These are phyloP conservation scores for Globisporangium paddicum DNA, from an alignment of 352 stramenopile species.

Conservation along the genomic window DNA sequence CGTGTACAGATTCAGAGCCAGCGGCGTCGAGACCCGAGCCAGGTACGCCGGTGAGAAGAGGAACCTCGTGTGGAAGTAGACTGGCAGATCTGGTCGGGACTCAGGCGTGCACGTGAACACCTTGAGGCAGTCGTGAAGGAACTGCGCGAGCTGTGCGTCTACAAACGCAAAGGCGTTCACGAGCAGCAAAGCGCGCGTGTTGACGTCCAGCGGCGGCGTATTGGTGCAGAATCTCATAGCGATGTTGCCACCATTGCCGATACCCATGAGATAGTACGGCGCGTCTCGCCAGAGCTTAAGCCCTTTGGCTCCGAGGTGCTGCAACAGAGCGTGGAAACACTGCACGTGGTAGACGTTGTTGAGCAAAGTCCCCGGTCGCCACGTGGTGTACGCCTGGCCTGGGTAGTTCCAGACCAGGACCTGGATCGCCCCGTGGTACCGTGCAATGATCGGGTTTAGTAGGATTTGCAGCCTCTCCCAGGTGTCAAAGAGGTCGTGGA, in stretches of 20 bases:
- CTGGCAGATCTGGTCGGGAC: constrained; percentile 89
- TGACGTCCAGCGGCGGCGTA: constrained; percentile 33
- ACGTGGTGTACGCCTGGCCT: constrained; percentile 94
- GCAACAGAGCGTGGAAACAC: constrained; percentile 85
- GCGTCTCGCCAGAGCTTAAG: constrained; percentile 48
- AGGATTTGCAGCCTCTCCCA: constrained; percentile 94
- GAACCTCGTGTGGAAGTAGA: constrained; percentile 95
- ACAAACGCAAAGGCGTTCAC: constrained; percentile 91
- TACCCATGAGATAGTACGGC: constrained; percentile 91
- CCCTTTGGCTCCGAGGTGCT: constrained; percentile 28
- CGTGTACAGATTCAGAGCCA: constrained; percentile 95
- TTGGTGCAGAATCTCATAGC: constrained; percentile 73
- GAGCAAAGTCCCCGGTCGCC: constrained; percentile 80
- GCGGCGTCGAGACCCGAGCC: constrained; percentile 87
- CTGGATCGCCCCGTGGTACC: constrained; percentile 83
- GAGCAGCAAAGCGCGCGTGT: constrained; percentile 78
- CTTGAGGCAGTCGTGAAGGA: constrained; percentile 94
- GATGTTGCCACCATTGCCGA: constrained; percentile 91
- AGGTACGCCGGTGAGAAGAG: constrained; percentile 93
- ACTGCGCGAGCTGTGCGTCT: constrained; percentile 88
- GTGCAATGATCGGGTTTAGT: constrained; percentile 81
- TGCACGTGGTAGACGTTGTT: constrained; percentile 91
- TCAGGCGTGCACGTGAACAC: constrained; percentile 90
- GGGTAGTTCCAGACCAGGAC: constrained; percentile 96
- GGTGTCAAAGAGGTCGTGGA: constrained; percentile 95